Conservation (phyloP, 129 eudicot genomes). For the Flaveria ramosissima region DNA sequence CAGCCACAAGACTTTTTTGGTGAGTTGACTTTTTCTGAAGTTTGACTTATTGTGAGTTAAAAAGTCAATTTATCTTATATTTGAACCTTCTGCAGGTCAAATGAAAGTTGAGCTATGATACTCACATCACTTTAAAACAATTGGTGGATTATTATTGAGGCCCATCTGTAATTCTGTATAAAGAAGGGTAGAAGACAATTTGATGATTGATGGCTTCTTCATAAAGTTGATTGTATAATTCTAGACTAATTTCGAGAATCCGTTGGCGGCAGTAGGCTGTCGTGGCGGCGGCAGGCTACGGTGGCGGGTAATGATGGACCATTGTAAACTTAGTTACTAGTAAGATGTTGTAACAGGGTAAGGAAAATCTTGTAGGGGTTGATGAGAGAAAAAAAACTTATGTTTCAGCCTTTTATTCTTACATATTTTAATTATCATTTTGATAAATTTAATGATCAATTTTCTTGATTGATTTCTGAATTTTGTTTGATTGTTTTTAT, state of each 20-base stretch:
- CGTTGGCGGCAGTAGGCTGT: not conserved
- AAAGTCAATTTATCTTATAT: conserved; percentile 25
- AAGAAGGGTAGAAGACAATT: conserved; percentile 32
- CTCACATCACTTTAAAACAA: conserved; percentile 17
- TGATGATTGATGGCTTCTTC: conserved; percentile 36
- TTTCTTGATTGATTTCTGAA: not conserved
- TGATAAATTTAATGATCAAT: conserved; percentile 29
- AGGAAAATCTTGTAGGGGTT: conserved; percentile 24
- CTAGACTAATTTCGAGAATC: conserved; percentile 45
- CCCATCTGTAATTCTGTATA: conserved; percentile 58
- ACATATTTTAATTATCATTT: conserved; percentile 29
- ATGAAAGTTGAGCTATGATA: conserved; percentile 76
- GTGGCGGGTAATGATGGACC: conserved; percentile 15
- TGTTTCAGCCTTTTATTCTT: conserved; percentile 19
- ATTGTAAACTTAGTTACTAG: conserved; percentile 25
- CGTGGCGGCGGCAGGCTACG: not conserved
- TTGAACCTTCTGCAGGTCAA: conserved; percentile 35
- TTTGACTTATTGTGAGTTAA: conserved; percentile 28
- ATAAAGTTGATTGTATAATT: conserved; percentile 36
- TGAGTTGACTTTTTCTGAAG: conserved; percentile 39
- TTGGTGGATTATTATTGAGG: conserved; percentile 36
- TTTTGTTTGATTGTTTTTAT: not conserved
- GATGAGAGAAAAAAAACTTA: conserved; percentile 18
- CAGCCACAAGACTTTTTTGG: conserved; percentile 54
- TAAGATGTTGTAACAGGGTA: conserved; percentile 29